phyloP scores from a whole-genome alignment of 169 alveolate species.

The Eimeria sp. region DNA sequence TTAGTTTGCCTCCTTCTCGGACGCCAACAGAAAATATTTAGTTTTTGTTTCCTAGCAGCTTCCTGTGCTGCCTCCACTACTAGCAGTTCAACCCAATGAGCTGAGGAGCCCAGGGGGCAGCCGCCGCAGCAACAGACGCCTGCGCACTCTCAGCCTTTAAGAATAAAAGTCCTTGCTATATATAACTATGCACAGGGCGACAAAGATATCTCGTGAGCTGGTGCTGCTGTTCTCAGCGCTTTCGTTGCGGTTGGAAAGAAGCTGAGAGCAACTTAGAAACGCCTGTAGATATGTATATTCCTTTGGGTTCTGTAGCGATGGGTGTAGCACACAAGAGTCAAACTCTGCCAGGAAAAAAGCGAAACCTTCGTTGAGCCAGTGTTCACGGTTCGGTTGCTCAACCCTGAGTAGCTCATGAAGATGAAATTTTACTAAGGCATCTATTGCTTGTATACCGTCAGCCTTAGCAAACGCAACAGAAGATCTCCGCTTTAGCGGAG shows the following conservation, averaged over 20 bases:
- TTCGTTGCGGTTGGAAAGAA: not conserved
- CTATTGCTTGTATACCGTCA: too few species aligned
- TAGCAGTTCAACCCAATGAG: not conserved
- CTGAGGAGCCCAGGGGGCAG: not conserved
- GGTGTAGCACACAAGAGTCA: too few species aligned
- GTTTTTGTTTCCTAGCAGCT: not conserved
- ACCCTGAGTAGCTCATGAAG: too few species aligned
- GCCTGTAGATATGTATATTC: too few species aligned
- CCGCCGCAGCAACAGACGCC: slow-evolving; percentile 4
- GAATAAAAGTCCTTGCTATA: not conserved
- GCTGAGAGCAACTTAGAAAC: not conserved
- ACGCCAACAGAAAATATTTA: not conserved
- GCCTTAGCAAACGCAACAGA: too few species aligned
- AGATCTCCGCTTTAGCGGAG: too few species aligned
- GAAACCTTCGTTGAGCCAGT: too few species aligned
- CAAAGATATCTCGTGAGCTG: not conserved
- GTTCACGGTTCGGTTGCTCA: too few species aligned
- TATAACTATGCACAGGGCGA: not conserved
- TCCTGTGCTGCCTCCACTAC: not conserved
- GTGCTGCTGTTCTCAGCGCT: not conserved
- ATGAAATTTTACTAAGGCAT: too few species aligned
- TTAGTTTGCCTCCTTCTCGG: not conserved
- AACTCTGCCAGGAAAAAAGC: too few species aligned
- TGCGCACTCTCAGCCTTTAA: not conserved
- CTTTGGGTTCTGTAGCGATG: too few species aligned